phyloP scores from a whole-genome alignment of 768 basidiomycete genomes.

The Mycena filopes region DNA sequence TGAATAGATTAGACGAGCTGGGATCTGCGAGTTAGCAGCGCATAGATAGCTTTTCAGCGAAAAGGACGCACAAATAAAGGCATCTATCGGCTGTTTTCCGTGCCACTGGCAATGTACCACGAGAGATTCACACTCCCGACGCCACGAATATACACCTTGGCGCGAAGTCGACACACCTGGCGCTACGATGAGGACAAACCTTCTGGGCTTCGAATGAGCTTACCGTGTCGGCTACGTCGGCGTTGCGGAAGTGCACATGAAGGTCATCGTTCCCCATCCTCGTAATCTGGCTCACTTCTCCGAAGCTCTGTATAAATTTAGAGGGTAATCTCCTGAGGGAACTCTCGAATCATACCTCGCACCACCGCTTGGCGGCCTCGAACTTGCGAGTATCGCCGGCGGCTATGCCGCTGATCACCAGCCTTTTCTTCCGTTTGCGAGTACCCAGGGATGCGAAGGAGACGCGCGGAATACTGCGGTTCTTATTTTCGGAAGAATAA shows the following conservation, averaged over 20 bases:
- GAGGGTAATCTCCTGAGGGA: not conserved
- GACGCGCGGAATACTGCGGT: constrained; percentile 44
- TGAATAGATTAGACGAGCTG: constrained; percentile 13
- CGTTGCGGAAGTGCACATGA: constrained; percentile 77
- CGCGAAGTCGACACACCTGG: constrained; percentile 83
- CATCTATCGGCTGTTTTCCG: constrained; percentile 59
- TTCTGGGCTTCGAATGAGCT: constrained; percentile 36
- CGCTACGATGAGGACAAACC: constrained; percentile 4
- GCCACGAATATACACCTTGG: constrained; percentile 76
- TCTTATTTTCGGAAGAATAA: constrained; percentile 42
- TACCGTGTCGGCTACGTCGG: constrained; percentile 86
- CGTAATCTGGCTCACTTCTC: constrained; percentile 77
- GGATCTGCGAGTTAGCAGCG: not conserved
- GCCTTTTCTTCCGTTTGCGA: constrained; percentile 67
- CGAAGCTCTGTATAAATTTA: constrained; percentile 66
- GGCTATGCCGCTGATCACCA: constrained; percentile 77
- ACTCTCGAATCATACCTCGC: constrained; percentile 62
- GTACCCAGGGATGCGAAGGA: constrained; percentile 53
- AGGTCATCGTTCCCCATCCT: constrained; percentile 82
- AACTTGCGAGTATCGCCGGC: constrained; percentile 69
- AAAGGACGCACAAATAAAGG: not conserved
- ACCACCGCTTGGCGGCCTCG: constrained; percentile 79
- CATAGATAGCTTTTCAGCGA: not conserved
- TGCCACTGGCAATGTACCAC: constrained; percentile 56
- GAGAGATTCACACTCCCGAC: constrained; percentile 85